Evolutionary conservation across 176 grass and related monocot genomes (phyloP), one percentile per base, ranked within the genome.

Genomic region (Rhynchospora pubera): DNA sequence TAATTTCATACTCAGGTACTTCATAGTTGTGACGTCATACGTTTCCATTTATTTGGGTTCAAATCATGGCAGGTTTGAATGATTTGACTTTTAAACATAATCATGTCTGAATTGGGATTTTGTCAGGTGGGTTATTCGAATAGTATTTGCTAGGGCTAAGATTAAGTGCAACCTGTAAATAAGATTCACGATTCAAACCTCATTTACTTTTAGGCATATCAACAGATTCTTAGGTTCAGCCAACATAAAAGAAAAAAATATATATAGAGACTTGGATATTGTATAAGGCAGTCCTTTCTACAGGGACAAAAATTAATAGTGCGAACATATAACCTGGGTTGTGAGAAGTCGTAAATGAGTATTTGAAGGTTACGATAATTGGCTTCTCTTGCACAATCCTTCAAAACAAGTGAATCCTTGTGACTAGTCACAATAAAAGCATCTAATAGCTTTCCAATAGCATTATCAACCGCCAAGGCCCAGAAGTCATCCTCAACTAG

Each of bases 391-490:
- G 89, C 86, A 81, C 91, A 94, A 28, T 90, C 87, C 79, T 90
- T 85, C 64, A 94, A 92, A 91, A 91, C 1, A 22, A 92, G 88
- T 62, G 79, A 86, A 92, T 97, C 91, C 14, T 85, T 77, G 70
- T 91, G 91, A 64, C 90, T 91, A 26, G 94, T 83, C 11, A 94
- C 94, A 64, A 97, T 94, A 81, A 97, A 97, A 88, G 94, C 90
- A 89, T 97, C 90, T 23, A 97, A 50, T 23, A 94, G 56, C 55
- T 15, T 81, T 61, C 90, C 88, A 48, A 92, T 8, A 55, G 94
- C 94, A 34, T 1, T 84, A 24, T 97, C 94, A 80, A 97, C 88
- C 82, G 94, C 94, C 78, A 94, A 3, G n/a, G 91, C 91, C 94
- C 94, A 97, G 55, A 10, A 82, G 6, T 97, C 91, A 19, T 88